Evolutionary conservation across 2,329 filamentous ascomycete species (phyloP).

Genomic region (Nothophoma quercina): DNA sequence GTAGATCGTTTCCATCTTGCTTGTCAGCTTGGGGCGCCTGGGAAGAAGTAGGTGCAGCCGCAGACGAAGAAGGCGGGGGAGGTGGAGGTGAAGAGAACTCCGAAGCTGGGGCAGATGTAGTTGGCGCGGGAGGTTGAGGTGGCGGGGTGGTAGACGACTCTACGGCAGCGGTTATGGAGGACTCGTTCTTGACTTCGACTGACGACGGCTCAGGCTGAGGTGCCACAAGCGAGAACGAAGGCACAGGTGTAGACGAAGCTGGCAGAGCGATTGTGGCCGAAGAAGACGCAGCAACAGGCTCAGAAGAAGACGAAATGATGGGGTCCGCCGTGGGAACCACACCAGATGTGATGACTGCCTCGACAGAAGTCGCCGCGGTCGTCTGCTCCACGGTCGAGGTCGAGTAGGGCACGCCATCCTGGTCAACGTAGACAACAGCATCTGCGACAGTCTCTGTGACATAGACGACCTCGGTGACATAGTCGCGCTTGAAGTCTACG

Average conservation of each 20-base stretch:
- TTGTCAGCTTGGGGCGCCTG: slow-evolving; percentile 3
- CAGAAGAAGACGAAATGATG: slow-evolving; percentile 13
- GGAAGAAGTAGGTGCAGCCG: slow-evolving; percentile 1
- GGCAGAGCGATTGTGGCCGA: slow-evolving; percentile 13
- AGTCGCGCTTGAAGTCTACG: slow-evolving; percentile 39
- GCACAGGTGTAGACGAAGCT: slow-evolving; percentile 9
- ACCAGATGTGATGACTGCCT: slow-evolving; percentile 17
- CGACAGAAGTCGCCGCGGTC: slow-evolving; percentile 13
- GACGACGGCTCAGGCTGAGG: slow-evolving; percentile 18
- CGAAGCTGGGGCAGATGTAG: background rate
- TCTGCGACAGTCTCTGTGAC: slow-evolving; percentile 42
- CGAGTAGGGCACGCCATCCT: slow-evolving; percentile 36
- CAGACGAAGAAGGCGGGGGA: slow-evolving; percentile 11
- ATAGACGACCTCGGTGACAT: slow-evolving; percentile 42
- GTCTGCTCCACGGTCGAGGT: slow-evolving; percentile 29
- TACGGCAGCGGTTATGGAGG: background rate
- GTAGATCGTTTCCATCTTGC: slow-evolving; percentile 18
- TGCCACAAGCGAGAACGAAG: slow-evolving; percentile 18
- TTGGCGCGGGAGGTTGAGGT: slow-evolving; percentile 1
- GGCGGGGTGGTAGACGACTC: background rate
- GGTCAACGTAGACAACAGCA: slow-evolving; percentile 44
- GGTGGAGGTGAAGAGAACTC: slow-evolving; percentile 4
- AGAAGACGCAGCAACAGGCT: slow-evolving; percentile 10
- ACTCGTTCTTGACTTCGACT: slow-evolving; percentile 5
- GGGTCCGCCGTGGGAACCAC: slow-evolving; percentile 18